Evolutionary conservation across 140 eudicot species (phyloP).

Genomic region (Flaveria floridana): DNA sequence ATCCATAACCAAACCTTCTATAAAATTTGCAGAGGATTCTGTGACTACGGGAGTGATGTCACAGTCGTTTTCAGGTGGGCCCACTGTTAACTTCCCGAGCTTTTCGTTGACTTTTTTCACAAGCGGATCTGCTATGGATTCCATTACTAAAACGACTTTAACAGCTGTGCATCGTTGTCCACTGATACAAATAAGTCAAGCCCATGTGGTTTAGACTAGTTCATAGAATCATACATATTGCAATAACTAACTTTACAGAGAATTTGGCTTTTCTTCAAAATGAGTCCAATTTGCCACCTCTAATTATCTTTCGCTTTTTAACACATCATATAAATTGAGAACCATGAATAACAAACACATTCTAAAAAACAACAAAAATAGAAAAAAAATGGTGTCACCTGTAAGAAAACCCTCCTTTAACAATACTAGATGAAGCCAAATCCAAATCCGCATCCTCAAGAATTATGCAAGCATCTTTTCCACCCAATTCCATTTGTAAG

Average conservation of each 20-base stretch:
- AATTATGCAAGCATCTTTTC: conserved; percentile 58
- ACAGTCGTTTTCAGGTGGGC: conserved; percentile 54
- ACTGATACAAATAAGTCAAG: conserved; percentile 28
- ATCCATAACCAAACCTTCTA: conserved; percentile 54
- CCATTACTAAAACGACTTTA: conserved; percentile 55
- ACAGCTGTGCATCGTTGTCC: conserved; percentile 64
- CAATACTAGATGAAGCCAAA: conserved; percentile 47
- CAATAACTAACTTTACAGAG: neutral
- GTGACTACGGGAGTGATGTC: conserved; percentile 65
- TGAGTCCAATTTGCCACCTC: neutral
- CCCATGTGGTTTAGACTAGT: conserved; percentile 1
- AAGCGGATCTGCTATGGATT: conserved; percentile 47
- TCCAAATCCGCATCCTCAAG: conserved; percentile 64
- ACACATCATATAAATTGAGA: neutral
- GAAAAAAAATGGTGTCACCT: conserved; percentile 25
- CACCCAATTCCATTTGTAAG: conserved; percentile 59
- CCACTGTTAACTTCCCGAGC: conserved; percentile 51
- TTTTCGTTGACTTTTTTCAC: conserved; percentile 51
- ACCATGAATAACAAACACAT: neutral
- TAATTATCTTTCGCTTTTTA: neutral
- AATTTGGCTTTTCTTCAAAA: no score
- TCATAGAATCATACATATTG: neutral
- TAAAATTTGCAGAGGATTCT: conserved; percentile 56
- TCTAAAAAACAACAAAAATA: neutral
- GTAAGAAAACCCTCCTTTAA: conserved; percentile 61